Evolutionary conservation across 768 basidiomycete genomes (phyloP).

Genomic region (Pleurotus ostreatus): DNA sequence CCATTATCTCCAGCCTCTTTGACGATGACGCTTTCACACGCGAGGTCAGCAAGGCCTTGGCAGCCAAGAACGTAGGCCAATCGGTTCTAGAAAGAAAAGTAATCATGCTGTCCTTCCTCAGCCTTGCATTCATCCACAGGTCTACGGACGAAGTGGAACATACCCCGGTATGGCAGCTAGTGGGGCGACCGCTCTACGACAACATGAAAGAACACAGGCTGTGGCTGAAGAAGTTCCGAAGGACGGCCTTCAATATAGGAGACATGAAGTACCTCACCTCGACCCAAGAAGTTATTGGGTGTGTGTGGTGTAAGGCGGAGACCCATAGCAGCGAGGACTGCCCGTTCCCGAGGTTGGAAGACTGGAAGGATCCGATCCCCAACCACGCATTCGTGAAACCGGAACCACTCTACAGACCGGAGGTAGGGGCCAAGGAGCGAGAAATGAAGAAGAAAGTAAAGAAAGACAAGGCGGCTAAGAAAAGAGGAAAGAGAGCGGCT

Average conservation of each 20-base stretch:
- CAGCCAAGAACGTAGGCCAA: not conserved
- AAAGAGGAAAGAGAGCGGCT: no score
- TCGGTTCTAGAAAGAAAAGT: not conserved
- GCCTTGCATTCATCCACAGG: not conserved
- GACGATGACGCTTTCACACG: not conserved
- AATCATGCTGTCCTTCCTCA: not conserved
- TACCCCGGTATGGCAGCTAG: not conserved
- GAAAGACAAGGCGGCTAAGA: no score
- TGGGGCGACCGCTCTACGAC: not conserved
- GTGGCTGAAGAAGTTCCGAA: not conserved
- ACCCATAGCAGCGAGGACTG: not conserved
- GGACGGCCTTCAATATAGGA: not conserved
- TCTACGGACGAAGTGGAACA: not conserved
- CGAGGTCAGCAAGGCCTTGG: not conserved
- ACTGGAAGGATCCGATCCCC: not conserved
- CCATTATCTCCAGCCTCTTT: not conserved
- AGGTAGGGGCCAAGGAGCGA: not conserved
- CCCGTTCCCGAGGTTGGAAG: not conserved
- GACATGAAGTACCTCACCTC: not conserved
- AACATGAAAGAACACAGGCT: not conserved
- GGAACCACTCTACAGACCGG: not conserved
- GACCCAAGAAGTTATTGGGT: not conserved
- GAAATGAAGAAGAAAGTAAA: no score
- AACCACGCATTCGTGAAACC: not conserved
- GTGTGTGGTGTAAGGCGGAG: not conserved